Conservation (phyloP, 495 filamentous ascomycete genomes). For the Aspergillus olivimuriae region DNA sequence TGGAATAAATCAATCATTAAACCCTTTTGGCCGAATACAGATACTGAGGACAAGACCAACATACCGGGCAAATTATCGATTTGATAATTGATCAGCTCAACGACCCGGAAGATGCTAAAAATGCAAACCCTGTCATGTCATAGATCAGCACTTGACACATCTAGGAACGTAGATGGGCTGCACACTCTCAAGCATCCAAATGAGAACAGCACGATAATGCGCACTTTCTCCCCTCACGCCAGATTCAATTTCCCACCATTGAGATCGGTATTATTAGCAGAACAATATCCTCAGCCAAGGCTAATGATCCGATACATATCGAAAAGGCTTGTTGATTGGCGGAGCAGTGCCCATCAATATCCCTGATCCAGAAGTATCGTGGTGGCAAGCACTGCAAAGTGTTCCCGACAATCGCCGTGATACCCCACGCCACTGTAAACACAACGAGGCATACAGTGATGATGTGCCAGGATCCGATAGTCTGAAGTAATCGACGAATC, state of each 20-base stretch:
- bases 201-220: neutral
- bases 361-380: slow-evolving; percentile 34
- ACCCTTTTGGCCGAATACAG: too few species aligned
- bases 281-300: slow-evolving; percentile 6
- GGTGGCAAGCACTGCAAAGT: slow-evolving; percentile 43
- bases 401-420: slow-evolving; percentile 14
- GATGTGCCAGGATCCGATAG: slow-evolving; percentile 2
- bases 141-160: too few species aligned
- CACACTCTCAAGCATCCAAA: neutral
- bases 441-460: neutral
- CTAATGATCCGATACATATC: slow-evolving; percentile 3
- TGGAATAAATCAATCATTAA: too few species aligned
- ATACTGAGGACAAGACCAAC: neutral
- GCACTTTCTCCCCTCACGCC: slow-evolving; percentile 3
- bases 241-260: slow-evolving; percentile 3
- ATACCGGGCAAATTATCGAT: slow-evolving; percentile 1
- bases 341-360: slow-evolving; percentile 10
- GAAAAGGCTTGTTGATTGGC: neutral
- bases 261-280: slow-evolving; percentile 4
- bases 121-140: neutral
- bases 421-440: slow-evolving; percentile 12
- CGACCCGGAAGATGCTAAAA: neutral
- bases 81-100: slow-evolving; percentile 4
- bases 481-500: slow-evolving; percentile 9
- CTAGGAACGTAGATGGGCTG: too few species aligned